Evolutionary conservation across 768 basidiomycete species (phyloP).

Genomic region (Gyrodon lividus): DNA sequence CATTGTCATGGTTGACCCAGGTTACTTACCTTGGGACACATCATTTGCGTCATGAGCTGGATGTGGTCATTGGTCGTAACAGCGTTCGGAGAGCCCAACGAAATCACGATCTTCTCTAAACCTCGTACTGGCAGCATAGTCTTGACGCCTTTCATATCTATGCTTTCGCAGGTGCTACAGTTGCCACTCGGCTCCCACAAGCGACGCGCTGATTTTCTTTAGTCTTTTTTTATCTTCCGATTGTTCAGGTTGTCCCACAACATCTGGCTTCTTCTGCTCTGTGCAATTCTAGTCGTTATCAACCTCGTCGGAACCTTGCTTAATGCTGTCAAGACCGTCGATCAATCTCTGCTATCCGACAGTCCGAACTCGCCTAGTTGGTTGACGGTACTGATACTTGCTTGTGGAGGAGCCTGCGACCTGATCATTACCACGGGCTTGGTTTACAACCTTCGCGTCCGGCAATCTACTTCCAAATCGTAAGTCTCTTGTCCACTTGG

Average conservation of each 20-base stretch:
- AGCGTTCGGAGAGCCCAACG: neutral
- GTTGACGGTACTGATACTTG: neutral
- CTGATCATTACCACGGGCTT: neutral
- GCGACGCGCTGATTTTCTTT: neutral
- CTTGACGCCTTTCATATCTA: constrained; percentile 5
- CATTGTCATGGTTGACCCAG: neutral
- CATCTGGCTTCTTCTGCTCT: neutral
- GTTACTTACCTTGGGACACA: neutral
- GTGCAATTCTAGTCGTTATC: neutral
- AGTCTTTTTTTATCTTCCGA: constrained; percentile 4
- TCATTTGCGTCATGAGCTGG: constrained; percentile 2
- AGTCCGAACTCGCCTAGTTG: neutral
- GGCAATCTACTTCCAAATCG: neutral
- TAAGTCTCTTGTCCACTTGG: neutral
- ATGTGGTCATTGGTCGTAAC: constrained; percentile 1
- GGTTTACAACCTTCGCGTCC: neutral
- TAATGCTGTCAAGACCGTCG: neutral
- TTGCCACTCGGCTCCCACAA: neutral
- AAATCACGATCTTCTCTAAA: constrained; percentile 6
- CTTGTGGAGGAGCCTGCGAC: constrained; percentile 1
- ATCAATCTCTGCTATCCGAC: neutral
- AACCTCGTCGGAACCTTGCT: constrained; percentile 3
- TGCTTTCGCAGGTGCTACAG: constrained; percentile 1
- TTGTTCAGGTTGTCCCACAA: neutral
- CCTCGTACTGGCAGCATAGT: constrained; percentile 3